Evolutionary conservation across 768 basidiomycete genomes (phyloP).

Genomic region (Collybia sp.): DNA sequence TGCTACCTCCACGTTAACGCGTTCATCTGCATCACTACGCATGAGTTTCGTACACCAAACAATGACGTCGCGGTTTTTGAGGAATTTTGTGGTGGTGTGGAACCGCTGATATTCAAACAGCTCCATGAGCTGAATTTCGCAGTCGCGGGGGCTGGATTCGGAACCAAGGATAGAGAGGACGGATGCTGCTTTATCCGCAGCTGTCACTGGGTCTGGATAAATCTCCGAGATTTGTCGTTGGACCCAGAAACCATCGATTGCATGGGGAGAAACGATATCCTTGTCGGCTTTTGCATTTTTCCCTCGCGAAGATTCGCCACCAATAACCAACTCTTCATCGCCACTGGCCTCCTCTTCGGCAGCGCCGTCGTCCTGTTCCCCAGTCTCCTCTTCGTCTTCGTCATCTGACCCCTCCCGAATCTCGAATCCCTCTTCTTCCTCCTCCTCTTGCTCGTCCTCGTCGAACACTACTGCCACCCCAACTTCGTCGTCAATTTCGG

Average conservation of each 20-base stretch:
- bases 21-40: conserved; percentile 82
- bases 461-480: conserved; percentile 99
- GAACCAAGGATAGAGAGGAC: conserved; percentile 85
- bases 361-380: conserved; percentile 34
- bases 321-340: conserved; percentile 76
- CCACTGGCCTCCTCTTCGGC: conserved; percentile 35
- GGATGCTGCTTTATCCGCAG: conserved; percentile 83
- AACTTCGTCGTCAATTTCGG: conserved; percentile 90
- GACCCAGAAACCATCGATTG: conserved; percentile 98
- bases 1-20: conserved; percentile 91
- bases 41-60: conserved; percentile 98
- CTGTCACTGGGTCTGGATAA: conserved; percentile 92
- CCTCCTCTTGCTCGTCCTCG: conserved; percentile 94
- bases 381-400: conserved; percentile 63
- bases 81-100: conserved; percentile 82
- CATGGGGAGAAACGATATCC: conserved; percentile 82
- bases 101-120: conserved; percentile 92
- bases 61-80: conserved; percentile 93
- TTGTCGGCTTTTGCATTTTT: conserved; percentile 60
- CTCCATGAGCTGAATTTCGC: conserved; percentile 95
- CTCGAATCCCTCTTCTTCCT: conserved; percentile 87
- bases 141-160: conserved; percentile 84
- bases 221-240: conserved; percentile 89
- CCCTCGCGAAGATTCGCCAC: conserved; percentile 53
- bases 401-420: conserved; percentile 79